Conservation (phyloP, 2,329 filamentous ascomycete genomes). For the Chaetomium strumarium region DNA sequence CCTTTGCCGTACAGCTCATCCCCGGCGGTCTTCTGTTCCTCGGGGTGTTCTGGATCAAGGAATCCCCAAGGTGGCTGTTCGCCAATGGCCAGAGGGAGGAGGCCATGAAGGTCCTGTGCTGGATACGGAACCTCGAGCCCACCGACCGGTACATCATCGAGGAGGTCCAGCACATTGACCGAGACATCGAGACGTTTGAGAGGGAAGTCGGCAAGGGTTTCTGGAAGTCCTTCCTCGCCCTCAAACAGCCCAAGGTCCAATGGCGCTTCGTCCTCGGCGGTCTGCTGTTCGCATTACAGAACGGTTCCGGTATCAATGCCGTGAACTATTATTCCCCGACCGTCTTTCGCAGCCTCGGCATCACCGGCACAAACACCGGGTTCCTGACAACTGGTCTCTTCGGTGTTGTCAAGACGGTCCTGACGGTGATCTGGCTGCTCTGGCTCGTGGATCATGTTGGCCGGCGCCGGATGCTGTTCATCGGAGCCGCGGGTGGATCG, state of each 20-base stretch:
- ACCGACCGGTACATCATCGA: constrained; percentile 64
- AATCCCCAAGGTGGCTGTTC: constrained; percentile 67
- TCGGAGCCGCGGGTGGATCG: constrained; percentile 54
- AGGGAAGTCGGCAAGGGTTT: constrained; percentile 62
- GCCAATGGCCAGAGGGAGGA: constrained; percentile 54
- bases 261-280: constrained; percentile 69
- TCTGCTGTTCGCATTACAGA: constrained; percentile 74
- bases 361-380: constrained; percentile 39
- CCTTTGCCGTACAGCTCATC: constrained; percentile 61
- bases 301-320: constrained; percentile 69
- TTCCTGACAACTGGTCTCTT: constrained; percentile 66
- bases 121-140: constrained; percentile 54
- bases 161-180: constrained; percentile 65
- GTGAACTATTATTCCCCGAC: constrained; percentile 71
- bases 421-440: constrained; percentile 65
- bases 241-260: constrained; percentile 51
- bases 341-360: constrained; percentile 53
- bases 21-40: constrained; percentile 57
- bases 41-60: constrained; percentile 54
- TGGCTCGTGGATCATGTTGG: constrained; percentile 58
- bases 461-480: constrained; percentile 55
- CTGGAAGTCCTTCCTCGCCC: constrained; percentile 63
- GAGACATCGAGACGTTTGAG: constrained; percentile 60
- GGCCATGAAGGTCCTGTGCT: constrained; percentile 54
- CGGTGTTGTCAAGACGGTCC: constrained; percentile 65